Evolutionary conservation across 2,329 filamentous ascomycete genomes (phyloP).

Genomic region (Epichloe bromicola): DNA sequence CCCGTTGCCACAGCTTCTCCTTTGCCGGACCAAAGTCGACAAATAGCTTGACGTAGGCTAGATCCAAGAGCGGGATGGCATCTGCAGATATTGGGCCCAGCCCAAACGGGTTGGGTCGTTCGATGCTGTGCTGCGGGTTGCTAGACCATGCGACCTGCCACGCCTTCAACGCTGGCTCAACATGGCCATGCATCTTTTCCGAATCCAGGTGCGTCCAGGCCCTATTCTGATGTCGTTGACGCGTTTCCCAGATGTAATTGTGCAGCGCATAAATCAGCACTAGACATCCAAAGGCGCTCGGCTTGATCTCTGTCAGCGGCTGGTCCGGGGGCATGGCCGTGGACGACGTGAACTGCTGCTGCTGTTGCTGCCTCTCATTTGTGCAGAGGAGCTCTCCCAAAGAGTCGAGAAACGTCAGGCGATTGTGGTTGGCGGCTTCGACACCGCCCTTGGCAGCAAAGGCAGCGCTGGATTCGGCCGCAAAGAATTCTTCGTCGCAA

Average conservation of each 20-base stretch:
- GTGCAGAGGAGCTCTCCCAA: conserved; percentile 69
- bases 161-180: conserved; percentile 83
- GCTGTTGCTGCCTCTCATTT: conserved; percentile 46
- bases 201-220: conserved; percentile 87
- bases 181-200: conserved; percentile 89
- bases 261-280: conserved; percentile 89
- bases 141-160: conserved; percentile 90
- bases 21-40: conserved; percentile 88
- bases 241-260: conserved; percentile 97
- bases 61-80: conserved; percentile 77
- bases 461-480: conserved; percentile 66
- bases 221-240: conserved; percentile 76
- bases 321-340: conserved; percentile 23
- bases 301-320: conserved; percentile 52
- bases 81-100: conserved; percentile 76
- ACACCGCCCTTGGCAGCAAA: conserved; percentile 70
- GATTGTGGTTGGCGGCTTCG: conserved; percentile 53
- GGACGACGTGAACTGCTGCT: conserved; percentile 1
- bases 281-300: conserved; percentile 85
- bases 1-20: conserved; percentile 85
- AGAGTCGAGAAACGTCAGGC: conserved; percentile 68
- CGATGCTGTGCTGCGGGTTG: conserved; percentile 71
- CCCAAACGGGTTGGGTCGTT: conserved; percentile 74
- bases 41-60: conserved; percentile 85
- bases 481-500: conserved; percentile 85